Evolutionary conservation across 192 early-diverging fungal species (phyloP), one percentile per base, ranked within the genome.

Genomic region (Backusella morwellensis): DNA sequence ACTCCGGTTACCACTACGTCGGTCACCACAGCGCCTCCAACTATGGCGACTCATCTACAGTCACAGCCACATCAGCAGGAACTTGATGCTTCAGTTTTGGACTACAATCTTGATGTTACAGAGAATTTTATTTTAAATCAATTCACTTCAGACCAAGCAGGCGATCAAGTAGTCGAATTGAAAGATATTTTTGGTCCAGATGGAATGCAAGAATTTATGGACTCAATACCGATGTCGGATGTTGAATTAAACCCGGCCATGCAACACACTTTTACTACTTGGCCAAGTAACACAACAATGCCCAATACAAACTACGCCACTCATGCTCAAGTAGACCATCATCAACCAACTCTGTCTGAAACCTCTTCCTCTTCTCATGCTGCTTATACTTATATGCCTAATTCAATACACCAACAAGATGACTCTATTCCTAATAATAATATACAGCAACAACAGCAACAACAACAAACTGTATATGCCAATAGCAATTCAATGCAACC

Each of bases 131-230:
- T 77, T n/a, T 54, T 86, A 32, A 81, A 81, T 72, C 85, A 84
- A 68, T 86, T 80, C 67, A 86, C 85, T 3, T 85, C 78, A 44
- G 85, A 86, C 40, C 85, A 86, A 79, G 78, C 79, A 34, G 74
- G 72, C 29, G 72, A 80, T 66, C 80, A 82, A 50, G 80, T 85
- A 14, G 71, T 84, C 34, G 69, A 78, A 52, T 67, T 86, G 52
- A 74, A 84, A 40, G 75, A 78, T 29, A 79, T 44, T 14, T 78
- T 81, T 74, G 72, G 66, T 3, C 34, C 75, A 6, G 72, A 52
- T 12, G 75, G 66, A 50, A 76, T 80, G 69, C 79, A 80, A 34
- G 75, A 69, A 29, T 73, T 77, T 9, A 23, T 81, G 59, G 69
- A 75, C 36, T 40, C 76, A 38, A 75, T 72, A 34, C 80, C 68